phyloP scores from a whole-genome alignment of 495 filamentous ascomycete genomes.

The Margaritispora aquatica region DNA sequence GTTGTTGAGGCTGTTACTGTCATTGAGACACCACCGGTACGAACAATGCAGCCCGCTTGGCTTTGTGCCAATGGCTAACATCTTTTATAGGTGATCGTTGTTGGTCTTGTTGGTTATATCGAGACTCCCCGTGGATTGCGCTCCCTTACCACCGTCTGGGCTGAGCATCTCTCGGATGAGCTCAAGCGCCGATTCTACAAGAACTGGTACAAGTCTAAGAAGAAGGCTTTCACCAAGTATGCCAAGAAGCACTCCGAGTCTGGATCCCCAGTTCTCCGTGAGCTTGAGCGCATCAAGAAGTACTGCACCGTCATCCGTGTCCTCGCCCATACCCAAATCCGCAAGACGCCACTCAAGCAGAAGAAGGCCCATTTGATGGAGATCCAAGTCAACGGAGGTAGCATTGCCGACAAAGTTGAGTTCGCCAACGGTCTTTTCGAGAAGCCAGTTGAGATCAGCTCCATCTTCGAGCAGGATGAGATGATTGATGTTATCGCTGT shows the following conservation, averaged over 20 bases:
- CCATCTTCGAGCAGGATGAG: conserved; percentile 99
- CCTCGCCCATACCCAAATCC: conserved; percentile 98
- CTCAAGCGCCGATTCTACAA: conserved; percentile 99
- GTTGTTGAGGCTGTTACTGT: conserved; percentile 98
- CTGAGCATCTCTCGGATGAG: conserved; percentile 97
- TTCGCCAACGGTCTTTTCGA: conserved; percentile 94
- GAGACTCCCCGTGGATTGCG: conserved; percentile 99
- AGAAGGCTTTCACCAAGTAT: conserved; percentile 99
- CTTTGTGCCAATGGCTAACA: conserved; percentile 54
- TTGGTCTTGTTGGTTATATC: conserved; percentile 99
- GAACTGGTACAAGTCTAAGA: conserved; percentile 99
- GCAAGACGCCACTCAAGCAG: conserved; percentile 98
- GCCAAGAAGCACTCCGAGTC: conserved; percentile 98
- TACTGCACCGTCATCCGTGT: conserved; percentile 99
- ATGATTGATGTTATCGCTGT: conserved; percentile 99
- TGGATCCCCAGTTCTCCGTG: conserved; percentile 84
- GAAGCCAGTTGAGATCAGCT: conserved; percentile 88
- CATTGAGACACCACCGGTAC: conserved; percentile 99
- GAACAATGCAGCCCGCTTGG: conserved; percentile 60
- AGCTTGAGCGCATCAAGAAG: conserved; percentile 99
- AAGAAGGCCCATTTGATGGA: conserved; percentile 99
- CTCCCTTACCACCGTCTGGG: conserved; percentile 99
- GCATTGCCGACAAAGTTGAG: conserved; percentile 89
- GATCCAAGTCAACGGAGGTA: conserved; percentile 99
- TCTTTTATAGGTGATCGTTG: conserved; percentile 83